Evolutionary conservation across 768 basidiomycete species (phyloP).

Genomic region (Phallus indusiatus): DNA sequence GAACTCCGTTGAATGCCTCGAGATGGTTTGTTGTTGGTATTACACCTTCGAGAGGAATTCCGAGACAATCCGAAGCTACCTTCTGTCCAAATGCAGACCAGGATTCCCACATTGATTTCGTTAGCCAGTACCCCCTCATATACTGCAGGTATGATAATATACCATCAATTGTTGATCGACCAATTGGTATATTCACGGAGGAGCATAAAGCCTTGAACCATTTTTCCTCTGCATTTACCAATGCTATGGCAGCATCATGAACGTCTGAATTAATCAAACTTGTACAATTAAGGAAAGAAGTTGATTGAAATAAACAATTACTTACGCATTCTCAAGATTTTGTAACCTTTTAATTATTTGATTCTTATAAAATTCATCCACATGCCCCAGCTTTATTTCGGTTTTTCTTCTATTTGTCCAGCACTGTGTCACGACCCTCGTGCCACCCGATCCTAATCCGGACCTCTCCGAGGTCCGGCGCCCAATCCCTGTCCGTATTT

Average conservation of each 20-base stretch:
- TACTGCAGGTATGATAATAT: too few relatives aligned
- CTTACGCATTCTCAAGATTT: neutral
- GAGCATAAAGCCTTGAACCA: neutral
- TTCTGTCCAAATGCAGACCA: slow-evolving; percentile 23
- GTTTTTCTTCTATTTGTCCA: slow-evolving; percentile 24
- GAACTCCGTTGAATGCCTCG: slow-evolving; percentile 25
- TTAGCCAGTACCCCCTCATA: too few relatives aligned
- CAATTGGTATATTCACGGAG: too few relatives aligned
- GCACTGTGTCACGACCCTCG: too few relatives aligned
- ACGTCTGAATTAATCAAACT: neutral
- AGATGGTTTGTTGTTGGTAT: slow-evolving; percentile 27
- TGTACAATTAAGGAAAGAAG: neutral
- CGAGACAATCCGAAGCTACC: slow-evolving; percentile 19
- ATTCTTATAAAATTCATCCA: neutral
- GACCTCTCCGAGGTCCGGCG: too few relatives aligned
- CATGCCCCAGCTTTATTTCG: too few relatives aligned
- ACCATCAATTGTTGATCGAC: too few relatives aligned
- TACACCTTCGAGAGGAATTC: slow-evolving; percentile 15
- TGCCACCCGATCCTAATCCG: too few relatives aligned
- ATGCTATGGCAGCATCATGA: neutral
- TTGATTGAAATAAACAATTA: neutral
- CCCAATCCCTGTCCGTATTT: too few relatives aligned
- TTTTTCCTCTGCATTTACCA: neutral
- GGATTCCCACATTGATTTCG: slow-evolving; percentile 16
- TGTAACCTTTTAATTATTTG: slow-evolving; percentile 2